Evolutionary conservation across 441 rosid species (phyloP).

Genomic region (Cnidoscolus chayamansa): DNA sequence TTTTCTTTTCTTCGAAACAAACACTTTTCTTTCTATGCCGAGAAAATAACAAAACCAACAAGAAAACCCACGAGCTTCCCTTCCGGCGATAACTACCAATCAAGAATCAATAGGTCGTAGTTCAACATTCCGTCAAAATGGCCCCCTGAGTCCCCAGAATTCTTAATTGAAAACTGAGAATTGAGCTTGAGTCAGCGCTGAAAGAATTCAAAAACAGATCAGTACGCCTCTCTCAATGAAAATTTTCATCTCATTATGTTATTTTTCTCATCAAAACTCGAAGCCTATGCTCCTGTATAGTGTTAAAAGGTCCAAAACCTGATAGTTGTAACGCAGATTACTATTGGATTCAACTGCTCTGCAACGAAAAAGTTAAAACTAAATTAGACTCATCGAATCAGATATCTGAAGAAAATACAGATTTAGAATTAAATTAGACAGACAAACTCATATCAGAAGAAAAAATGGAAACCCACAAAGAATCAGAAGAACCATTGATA

Average conservation of each 20-base stretch:
- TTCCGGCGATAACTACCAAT: conserved; percentile 40
- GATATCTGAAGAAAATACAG: not conserved
- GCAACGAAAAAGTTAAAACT: conserved; percentile 17
- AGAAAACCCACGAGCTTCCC: not conserved
- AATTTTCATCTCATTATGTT: conserved; percentile 3
- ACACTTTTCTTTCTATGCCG: not conserved
- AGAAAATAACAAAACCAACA: conserved; percentile 14
- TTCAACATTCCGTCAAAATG: conserved; percentile 42
- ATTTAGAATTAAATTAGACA: not conserved
- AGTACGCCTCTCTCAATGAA: conserved; percentile 23
- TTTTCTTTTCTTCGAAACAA: not conserved
- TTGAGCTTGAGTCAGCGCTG: conserved; percentile 7
- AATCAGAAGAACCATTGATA: not conserved
- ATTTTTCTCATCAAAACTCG: not conserved
- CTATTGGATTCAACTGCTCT: conserved; percentile 14
- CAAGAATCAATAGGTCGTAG: conserved; percentile 53
- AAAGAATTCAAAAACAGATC: conserved; percentile 17
- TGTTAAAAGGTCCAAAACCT: conserved; percentile 21
- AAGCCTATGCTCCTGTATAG: conserved; percentile 9
- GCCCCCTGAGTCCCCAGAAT: conserved; percentile 29
- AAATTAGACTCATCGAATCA: not conserved
- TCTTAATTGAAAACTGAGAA: conserved; percentile 22
- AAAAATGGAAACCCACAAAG: not conserved
- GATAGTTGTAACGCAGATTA: not conserved
- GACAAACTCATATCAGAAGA: not conserved